Evolutionary conservation across 768 basidiomycete genomes (phyloP).

Genomic region (Boletus huronensis): DNA sequence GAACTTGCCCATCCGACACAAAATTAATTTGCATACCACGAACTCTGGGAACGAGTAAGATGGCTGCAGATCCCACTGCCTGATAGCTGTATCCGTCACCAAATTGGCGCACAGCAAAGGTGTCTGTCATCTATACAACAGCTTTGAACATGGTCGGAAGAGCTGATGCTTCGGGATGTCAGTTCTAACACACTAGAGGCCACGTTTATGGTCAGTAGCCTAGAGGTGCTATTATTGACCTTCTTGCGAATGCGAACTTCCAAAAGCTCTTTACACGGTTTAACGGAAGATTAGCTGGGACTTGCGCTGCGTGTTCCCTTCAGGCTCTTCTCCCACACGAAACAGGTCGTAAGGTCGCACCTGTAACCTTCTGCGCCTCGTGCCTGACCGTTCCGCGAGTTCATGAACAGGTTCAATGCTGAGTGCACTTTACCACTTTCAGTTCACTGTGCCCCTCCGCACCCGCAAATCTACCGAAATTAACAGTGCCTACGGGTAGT

Average conservation of each 20-base stretch:
- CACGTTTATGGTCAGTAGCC: too few species aligned
- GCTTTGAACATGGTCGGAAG: too few species aligned
- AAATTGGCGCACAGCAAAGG: not conserved
- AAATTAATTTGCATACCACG: not conserved
- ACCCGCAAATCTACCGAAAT: slow-evolving; percentile 1
- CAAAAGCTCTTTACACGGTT: not conserved
- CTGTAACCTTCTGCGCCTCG: too few species aligned
- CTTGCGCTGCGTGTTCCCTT: not conserved
- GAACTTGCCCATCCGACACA: not conserved
- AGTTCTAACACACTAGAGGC: not conserved
- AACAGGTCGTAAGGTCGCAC: not conserved
- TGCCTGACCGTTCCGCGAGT: not conserved
- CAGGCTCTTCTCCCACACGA: not conserved
- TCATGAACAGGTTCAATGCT: not conserved
- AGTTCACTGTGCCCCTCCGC: not conserved
- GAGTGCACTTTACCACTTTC: not conserved
- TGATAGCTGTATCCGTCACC: not conserved
- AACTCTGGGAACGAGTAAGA: not conserved
- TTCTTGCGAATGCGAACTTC: not conserved
- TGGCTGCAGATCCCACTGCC: too few species aligned
- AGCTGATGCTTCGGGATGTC: not conserved
- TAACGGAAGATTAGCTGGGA: not conserved
- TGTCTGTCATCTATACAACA: not conserved
- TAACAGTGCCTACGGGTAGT: not conserved
- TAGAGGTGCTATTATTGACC: not conserved